Base-by-base conservation (phyloP, 2,329 filamentous ascomycete species). In the Ambrosiella cleistominuta region DNA sequence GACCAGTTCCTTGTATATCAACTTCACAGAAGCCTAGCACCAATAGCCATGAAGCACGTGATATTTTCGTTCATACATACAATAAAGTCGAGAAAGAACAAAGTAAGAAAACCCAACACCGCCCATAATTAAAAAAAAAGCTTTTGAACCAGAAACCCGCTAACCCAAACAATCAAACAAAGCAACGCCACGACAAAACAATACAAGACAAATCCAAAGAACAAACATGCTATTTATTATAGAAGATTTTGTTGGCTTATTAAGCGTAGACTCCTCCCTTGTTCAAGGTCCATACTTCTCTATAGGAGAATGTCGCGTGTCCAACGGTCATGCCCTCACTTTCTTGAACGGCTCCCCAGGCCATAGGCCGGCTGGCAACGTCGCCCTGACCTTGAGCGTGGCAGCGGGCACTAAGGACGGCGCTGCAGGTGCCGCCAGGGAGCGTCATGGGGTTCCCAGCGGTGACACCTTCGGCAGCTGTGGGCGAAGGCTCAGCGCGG, bases 341-440 rank as follows among this genome's bases (percentile, higher is more conserved):
- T 56, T 72, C 69, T 36, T 67, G 64, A 38, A 76, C 70, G 38
- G 75, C 72, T 2, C 75, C 75, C 73, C 74, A 78, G 36, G 66
- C 65, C 7, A 78, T 65, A 35, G 53, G 42, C n/a, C 66, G 63
- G 12, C 55, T 55, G 13, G 75, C 61, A 63, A 64, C 66, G 17
- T 62, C 62, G 54, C 64, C 65, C 44, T 66, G 66, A 7, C 65
- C 63, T 37, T 64, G 62, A 4, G 70, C 66, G 58, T 77, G 75
- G 65, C 75, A 77, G 54, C 71, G 66, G 27, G 75, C 70, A 64
- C 71, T 73, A 61, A 79, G 64, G n/a, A 77, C 75, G 7, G 75
- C 76, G 61, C 73, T 76, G 66, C 75, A 78, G 47, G 70, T 68
- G 9, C 75, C 75, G 37, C 71, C 74, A 19, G 64, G 66, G 40